Percentiles rank a stretch among this genome's conserved stretches.
Evolutionary conservation across 768 basidiomycete species (phyloP).

Genomic region (Trametes cingulata): DNA sequence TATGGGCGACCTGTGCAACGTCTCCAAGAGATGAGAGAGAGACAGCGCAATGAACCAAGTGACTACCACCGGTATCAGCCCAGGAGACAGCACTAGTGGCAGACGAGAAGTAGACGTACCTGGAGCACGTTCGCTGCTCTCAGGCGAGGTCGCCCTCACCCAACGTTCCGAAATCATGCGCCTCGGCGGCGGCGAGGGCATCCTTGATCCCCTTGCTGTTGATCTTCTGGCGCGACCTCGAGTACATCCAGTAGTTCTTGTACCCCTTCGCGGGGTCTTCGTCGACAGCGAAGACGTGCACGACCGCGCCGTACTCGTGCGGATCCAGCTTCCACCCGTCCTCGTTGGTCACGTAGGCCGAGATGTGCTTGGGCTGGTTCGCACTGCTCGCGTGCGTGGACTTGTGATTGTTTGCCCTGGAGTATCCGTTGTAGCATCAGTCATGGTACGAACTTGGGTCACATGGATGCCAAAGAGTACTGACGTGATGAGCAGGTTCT

Average conservation of each 20-base stretch:
- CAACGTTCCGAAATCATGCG: background rate
- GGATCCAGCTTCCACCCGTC: background rate
- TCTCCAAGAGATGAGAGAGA: no score
- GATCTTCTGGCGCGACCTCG: background rate
- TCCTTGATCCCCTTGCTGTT: background rate
- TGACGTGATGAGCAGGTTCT: background rate
- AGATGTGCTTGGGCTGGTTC: background rate
- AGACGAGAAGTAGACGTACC: no score
- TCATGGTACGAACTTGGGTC: no score
- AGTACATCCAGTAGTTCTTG: background rate
- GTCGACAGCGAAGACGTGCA: background rate
- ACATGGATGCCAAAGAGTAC: background rate
- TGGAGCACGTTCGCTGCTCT: no score
- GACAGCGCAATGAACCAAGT: no score
- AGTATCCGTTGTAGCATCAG: background rate
- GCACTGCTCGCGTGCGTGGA: background rate
- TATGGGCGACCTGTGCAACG: no score
- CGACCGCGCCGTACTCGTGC: background rate
- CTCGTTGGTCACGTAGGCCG: background rate
- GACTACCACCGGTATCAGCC: background rate
- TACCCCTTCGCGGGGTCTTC: background rate
- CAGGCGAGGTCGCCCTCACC: background rate
- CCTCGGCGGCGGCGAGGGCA: background rate
- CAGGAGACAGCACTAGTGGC: no score
- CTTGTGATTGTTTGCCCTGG: background rate